These are phyloP conservation scores for Oryza glaberrima DNA, from an alignment of 176 grass and related monocot genomes.

Conservation along the genomic window DNA sequence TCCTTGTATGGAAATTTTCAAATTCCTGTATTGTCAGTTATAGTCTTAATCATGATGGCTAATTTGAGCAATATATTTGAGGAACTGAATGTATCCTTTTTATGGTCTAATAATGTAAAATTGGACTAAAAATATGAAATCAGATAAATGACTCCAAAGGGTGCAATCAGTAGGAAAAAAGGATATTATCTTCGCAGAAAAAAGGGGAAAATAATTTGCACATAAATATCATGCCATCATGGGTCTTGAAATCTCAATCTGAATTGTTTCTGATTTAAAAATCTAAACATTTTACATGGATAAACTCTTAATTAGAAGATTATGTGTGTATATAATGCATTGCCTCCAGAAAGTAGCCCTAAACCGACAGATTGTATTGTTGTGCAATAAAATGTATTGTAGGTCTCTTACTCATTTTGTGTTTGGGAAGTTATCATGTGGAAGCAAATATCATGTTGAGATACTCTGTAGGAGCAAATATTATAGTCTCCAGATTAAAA, in stretches of 20 bases:
- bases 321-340: not conserved
- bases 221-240: not conserved
- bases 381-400: constrained; percentile 1
- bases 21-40: constrained; percentile 8
- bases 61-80: not conserved
- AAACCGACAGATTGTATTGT: not conserved
- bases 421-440: constrained; percentile 1
- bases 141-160: not conserved
- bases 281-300: not conserved
- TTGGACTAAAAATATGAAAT: not conserved
- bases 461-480: not conserved
- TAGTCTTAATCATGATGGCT: not conserved
- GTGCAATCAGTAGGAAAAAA: not conserved
- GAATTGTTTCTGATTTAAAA: not conserved
- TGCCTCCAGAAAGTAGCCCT: not conserved
- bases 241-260: not conserved
- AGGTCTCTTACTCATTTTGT: not conserved
- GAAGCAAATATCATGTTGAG: not conserved
- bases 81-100: constrained; percentile 21
- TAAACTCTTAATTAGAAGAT: not conserved
- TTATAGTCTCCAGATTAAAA: not conserved
- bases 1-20: not conserved
- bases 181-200: not conserved
- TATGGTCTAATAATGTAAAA: constrained; percentile 4
- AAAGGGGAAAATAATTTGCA: not conserved